A percentile compares a stretch with the other conserved stretches of the same genome.
Evolutionary conservation across 2,329 filamentous ascomycete genomes (phyloP).

Genomic region (Helicocarpus griseus): DNA sequence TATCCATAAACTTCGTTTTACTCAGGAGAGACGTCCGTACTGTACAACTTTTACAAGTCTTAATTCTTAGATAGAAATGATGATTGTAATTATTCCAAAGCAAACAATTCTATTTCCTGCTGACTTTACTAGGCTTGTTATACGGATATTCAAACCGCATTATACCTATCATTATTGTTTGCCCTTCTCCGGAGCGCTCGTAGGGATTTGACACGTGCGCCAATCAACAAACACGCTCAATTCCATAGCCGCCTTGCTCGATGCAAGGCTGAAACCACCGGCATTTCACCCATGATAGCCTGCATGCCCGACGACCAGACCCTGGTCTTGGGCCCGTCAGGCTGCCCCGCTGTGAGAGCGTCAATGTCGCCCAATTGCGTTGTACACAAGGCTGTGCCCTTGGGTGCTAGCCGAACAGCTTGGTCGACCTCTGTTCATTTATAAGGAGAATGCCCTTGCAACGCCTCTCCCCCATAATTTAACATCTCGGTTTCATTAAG

Average conservation of each 20-base stretch:
- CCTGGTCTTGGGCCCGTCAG: background rate
- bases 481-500: background rate
- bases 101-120: background rate
- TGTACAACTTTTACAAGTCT: too few relatives aligned
- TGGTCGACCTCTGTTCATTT: background rate
- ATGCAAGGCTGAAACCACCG: background rate
- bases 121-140: too few relatives aligned
- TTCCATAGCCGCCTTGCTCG: background rate
- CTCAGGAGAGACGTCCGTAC: too few relatives aligned
- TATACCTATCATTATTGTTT: background rate
- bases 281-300: background rate
- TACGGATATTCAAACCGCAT: too few relatives aligned
- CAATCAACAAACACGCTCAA: background rate
- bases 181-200: background rate
- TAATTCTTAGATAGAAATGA: background rate
- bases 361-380: background rate
- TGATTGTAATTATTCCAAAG: too few relatives aligned
- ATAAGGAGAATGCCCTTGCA: background rate
- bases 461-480: background rate
- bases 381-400: background rate
- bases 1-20: background rate
- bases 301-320: background rate
- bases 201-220: background rate
- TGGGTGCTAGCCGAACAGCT: too few relatives aligned
- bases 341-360: background rate